Evolutionary conservation across 2,329 filamentous ascomycete species (phyloP).

Genomic region (Fusarium buharicum): DNA sequence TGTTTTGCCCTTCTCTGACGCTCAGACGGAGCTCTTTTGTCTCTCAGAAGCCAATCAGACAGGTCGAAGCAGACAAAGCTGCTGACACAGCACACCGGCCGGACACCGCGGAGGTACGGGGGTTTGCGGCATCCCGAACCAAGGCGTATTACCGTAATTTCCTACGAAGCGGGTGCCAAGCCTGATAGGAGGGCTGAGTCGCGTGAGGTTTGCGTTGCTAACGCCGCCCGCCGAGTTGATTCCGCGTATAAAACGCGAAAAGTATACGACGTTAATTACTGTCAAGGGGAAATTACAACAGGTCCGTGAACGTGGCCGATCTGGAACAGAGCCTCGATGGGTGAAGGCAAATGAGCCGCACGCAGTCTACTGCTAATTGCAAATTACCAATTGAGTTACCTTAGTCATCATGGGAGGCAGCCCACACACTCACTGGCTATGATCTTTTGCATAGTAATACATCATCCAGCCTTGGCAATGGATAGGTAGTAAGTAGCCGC

Average conservation of each 20-base stretch:
- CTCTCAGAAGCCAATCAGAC: conserved; percentile 31
- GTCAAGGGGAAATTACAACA: conserved; percentile 5
- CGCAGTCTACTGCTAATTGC: too few species aligned
- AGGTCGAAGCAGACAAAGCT: conserved; percentile 23
- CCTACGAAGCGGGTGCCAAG: conserved; percentile 40
- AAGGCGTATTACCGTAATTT: conserved; percentile 45
- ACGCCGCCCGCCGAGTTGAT: conserved; percentile 16
- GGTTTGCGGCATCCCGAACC: conserved; percentile 41
- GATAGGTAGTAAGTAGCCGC: conserved; percentile 15
- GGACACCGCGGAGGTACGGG: conserved; percentile 42
- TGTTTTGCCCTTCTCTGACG: conserved; percentile 39
- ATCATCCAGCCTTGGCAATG: conserved; percentile 35
- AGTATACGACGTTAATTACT: conserved; percentile 24
- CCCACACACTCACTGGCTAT: conserved; percentile 11
- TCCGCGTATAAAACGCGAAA: conserved; percentile 25
- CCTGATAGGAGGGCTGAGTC: conserved; percentile 32
- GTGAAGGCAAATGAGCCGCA: neutral
- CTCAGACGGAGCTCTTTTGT: conserved; percentile 34
- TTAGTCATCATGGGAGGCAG: conserved; percentile 35
- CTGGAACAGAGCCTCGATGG: conserved; percentile 18
- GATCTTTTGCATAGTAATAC: conserved; percentile 1
- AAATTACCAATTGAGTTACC: neutral
- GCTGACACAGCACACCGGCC: conserved; percentile 38
- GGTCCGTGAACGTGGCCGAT: conserved; percentile 10
- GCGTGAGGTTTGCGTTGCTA: conserved; percentile 38